These are phyloP conservation scores for Yamadazyma oceani DNA, from an alignment of 1,139 yeast species.

Conservation along the genomic window DNA sequence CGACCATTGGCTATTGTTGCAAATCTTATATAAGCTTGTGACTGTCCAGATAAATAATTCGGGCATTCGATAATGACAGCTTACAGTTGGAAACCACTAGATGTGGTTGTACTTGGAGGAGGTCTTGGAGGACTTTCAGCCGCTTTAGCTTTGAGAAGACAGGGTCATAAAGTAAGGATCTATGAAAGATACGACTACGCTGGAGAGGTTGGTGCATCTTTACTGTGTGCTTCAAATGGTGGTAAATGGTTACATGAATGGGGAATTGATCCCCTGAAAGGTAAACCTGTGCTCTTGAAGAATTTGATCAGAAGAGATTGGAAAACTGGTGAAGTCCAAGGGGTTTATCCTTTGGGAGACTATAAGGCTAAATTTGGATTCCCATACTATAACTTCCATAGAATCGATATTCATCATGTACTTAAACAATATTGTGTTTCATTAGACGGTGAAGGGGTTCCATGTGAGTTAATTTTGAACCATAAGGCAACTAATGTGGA, in stretches of 20 bases:
- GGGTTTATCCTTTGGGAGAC: conserved; percentile 21
- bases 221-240: conserved; percentile 19
- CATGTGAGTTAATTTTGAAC: conserved; percentile 21
- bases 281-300: conserved; percentile 23
- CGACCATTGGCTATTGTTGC: no score
- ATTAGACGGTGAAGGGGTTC: conserved; percentile 17
- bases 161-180: conserved; percentile 33
- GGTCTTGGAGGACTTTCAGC: conserved; percentile 41
- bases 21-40: not conserved
- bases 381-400: conserved; percentile 22
- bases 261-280: conserved; percentile 20
- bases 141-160: conserved; percentile 29
- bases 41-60: no score
- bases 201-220: conserved; percentile 42
- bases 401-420: conserved; percentile 23
- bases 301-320: conserved; percentile 23
- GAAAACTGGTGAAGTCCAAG: conserved; percentile 20
- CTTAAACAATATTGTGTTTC: conserved; percentile 18
- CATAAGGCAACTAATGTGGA: conserved; percentile 24
- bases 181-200: conserved; percentile 30
- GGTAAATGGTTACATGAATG: conserved; percentile 16
- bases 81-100: conserved; percentile 12
- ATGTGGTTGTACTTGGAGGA: conserved; percentile 33
- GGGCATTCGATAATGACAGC: conserved; percentile 11
- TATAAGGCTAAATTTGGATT: conserved; percentile 23